phyloP scores from a whole-genome alignment of 148 eudicot genomes.

The Chenopodium suecicum region DNA sequence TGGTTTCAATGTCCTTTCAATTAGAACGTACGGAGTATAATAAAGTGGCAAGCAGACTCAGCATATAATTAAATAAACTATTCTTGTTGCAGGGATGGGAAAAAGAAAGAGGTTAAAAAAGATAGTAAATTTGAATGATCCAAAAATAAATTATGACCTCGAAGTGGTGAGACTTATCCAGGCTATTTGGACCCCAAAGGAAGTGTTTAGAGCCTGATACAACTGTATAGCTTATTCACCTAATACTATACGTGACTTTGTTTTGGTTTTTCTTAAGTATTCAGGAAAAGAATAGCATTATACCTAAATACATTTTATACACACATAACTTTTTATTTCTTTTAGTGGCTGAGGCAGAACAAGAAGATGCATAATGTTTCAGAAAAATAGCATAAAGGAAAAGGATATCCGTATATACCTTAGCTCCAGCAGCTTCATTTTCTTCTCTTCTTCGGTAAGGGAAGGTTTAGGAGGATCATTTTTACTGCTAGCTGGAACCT shows the following conservation, averaged over 20 bases:
- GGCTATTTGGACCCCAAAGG: too few relatives aligned
- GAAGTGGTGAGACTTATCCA: too few relatives aligned
- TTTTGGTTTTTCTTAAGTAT: not conserved
- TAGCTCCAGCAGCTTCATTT: constrained; percentile 70
- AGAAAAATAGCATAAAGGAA: not conserved
- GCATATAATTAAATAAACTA: not conserved
- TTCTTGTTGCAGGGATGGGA: not conserved
- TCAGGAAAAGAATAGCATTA: not conserved
- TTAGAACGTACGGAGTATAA: not conserved
- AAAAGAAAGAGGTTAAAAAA: not conserved
- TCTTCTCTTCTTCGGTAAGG: constrained; percentile 88
- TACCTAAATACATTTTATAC: too few relatives aligned
- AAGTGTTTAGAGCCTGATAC: not conserved
- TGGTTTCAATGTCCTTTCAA: not conserved
- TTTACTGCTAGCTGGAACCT: constrained; percentile 68
- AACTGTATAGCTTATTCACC: not conserved
- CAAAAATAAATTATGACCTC: too few relatives aligned
- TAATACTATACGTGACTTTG: not conserved
- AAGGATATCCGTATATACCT: constrained; percentile 40
- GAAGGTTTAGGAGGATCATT: constrained; percentile 64
- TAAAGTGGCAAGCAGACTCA: too few relatives aligned
- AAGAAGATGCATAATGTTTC: not conserved
- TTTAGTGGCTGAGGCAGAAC: not conserved
- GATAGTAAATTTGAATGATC: not conserved
- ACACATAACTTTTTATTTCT: not conserved